phyloP scores from a whole-genome alignment of 768 basidiomycete species.

The Rhizopogon vulgaris region DNA sequence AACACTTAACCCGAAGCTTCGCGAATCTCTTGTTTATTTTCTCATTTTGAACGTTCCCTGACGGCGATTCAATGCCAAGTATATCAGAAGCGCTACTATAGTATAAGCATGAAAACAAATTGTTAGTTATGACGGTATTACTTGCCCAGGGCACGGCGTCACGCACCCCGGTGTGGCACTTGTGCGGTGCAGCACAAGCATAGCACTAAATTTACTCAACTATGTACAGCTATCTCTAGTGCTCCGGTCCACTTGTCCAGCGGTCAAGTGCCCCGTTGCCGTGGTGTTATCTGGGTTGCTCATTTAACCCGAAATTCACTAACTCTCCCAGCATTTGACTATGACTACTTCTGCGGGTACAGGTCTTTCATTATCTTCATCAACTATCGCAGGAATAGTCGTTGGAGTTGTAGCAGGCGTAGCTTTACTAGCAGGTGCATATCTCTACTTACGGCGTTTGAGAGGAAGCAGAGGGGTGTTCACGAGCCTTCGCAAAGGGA shows the following conservation, averaged over 20 bases:
- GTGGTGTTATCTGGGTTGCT: no score
- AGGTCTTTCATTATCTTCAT: constrained; percentile 5
- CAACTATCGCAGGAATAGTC: constrained; percentile 14
- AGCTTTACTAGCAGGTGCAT: constrained; percentile 7
- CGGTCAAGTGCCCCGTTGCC: neutral
- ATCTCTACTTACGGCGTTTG: constrained; percentile 8
- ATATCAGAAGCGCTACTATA: no score
- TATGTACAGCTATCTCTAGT: neutral
- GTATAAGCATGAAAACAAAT: no score
- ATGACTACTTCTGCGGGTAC: neutral
- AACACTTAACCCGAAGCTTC: no score
- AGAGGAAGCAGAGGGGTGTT: constrained; percentile 10
- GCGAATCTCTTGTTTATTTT: no score
- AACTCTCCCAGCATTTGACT: neutral
- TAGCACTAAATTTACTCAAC: neutral
- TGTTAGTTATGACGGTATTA: no score
- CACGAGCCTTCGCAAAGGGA: constrained; percentile 9
- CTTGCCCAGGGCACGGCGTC: no score
- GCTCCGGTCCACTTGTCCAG: neutral
- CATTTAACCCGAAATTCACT: no score
- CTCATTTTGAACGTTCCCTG: no score
- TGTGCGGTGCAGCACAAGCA: no score
- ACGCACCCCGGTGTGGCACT: no score
- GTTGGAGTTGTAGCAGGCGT: constrained; percentile 13
- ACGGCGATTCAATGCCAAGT: no score